Conservation (phyloP, 768 basidiomycete species). For the Mycena vulgaris region DNA sequence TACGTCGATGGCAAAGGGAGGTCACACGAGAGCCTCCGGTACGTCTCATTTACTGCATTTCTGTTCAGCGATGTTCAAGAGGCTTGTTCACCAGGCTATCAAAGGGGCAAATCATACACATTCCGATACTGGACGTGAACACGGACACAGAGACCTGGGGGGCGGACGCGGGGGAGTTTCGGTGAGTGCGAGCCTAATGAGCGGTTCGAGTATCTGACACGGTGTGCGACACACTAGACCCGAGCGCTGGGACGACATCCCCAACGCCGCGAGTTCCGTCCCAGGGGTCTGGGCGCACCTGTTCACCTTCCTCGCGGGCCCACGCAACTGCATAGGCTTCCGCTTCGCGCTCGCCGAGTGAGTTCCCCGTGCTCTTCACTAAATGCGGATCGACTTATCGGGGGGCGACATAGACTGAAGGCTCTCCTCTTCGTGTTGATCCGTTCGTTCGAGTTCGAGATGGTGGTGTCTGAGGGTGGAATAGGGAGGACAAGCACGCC, state of each 20-base stretch:
- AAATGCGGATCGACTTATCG: background rate
- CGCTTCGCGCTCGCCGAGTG: slow-evolving; percentile 75
- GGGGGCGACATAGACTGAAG: slow-evolving; percentile 48
- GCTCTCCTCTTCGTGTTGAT: slow-evolving; percentile 57
- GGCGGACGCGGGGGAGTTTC: slow-evolving; percentile 74
- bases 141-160: slow-evolving; percentile 72
- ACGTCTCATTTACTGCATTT: background rate
- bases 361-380: background rate
- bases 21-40: background rate
- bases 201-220: too few species aligned
- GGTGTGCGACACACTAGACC: slow-evolving; percentile 61
- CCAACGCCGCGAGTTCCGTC: slow-evolving; percentile 59
- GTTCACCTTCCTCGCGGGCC: slow-evolving; percentile 73
- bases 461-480: background rate
- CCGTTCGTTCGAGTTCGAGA: slow-evolving; percentile 61
- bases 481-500: background rate
- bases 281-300: slow-evolving; percentile 76
- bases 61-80: background rate
- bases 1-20: slow-evolving; percentile 14
- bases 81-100: slow-evolving; percentile 49
- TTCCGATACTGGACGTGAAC: slow-evolving; percentile 71
- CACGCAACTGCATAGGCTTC: slow-evolving; percentile 77
- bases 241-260: slow-evolving; percentile 71
- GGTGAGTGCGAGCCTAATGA: slow-evolving; percentile 59
- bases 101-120: slow-evolving; percentile 62